phyloP scores from a whole-genome alignment of 768 basidiomycete species.

The Calvatia gigantea region DNA sequence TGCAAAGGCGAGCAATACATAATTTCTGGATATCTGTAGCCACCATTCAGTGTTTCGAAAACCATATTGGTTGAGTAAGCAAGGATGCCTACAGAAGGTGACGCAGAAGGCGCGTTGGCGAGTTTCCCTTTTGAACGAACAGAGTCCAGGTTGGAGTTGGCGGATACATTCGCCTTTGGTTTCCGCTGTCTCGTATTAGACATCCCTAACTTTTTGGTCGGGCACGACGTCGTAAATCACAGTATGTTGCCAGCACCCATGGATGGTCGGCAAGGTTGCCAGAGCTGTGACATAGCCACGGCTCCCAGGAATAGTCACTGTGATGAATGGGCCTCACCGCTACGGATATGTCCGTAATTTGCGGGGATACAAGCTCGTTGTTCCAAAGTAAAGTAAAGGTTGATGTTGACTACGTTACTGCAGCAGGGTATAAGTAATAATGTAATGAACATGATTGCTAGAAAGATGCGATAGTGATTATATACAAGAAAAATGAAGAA shows the following conservation, averaged over 20 bases:
- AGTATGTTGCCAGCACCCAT: background rate
- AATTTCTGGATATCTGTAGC: background rate
- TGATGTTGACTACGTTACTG: too few relatives aligned
- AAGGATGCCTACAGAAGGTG: background rate
- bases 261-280: background rate
- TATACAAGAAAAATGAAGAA: background rate
- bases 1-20: background rate
- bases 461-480: background rate
- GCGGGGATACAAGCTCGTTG: too few relatives aligned
- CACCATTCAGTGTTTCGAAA: background rate
- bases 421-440: too few relatives aligned
- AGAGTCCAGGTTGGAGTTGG: background rate
- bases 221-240: background rate
- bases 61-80: background rate
- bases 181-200: conserved; percentile 2
- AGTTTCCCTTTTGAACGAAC: background rate
- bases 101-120: background rate
- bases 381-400: too few relatives aligned
- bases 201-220: background rate
- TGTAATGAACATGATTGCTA: too few relatives aligned
- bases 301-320: conserved; percentile 5
- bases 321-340: too few relatives aligned
- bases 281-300: conserved; percentile 8
- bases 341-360: too few relatives aligned
- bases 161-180: background rate